phyloP scores from a whole-genome alignment of 2,329 filamentous ascomycete species.

The Pyrenophora seminiperda region DNA sequence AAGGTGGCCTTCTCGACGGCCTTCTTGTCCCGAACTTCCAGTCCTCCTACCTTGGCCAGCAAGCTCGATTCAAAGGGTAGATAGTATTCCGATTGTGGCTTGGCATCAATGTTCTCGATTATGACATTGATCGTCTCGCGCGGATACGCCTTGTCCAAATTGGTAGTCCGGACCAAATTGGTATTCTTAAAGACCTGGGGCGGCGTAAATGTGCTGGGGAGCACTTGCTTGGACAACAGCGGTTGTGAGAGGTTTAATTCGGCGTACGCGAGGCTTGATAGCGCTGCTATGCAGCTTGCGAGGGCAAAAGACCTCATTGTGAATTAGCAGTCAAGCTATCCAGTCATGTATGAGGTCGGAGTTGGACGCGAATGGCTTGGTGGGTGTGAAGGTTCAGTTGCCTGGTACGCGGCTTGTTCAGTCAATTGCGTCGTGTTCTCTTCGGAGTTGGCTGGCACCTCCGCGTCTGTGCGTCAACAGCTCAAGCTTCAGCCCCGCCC shows the following conservation, averaged over 20 bases:
- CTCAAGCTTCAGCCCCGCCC: slow-evolving; percentile 22
- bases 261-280: slow-evolving; percentile 64
- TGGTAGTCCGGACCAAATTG: slow-evolving; percentile 88
- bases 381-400: slow-evolving; percentile 18
- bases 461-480: slow-evolving; percentile 26
- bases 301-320: slow-evolving; percentile 50
- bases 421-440: slow-evolving; percentile 47
- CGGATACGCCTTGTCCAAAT: slow-evolving; percentile 89
- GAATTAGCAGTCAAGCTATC: slow-evolving; percentile 36
- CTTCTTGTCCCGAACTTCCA: slow-evolving; percentile 95
- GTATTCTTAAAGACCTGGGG: slow-evolving; percentile 91
- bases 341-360: slow-evolving; percentile 39
- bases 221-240: slow-evolving; percentile 56
- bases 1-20: slow-evolving; percentile 71
- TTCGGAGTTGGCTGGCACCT: slow-evolving; percentile 35
- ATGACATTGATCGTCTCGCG: slow-evolving; percentile 93
- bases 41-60: slow-evolving; percentile 76
- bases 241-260: slow-evolving; percentile 66
- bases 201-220: slow-evolving; percentile 70
- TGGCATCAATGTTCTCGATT: slow-evolving; percentile 81
- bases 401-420: slow-evolving; percentile 32
- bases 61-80: slow-evolving; percentile 80
- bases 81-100: slow-evolving; percentile 88
- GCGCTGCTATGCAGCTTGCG: slow-evolving; percentile 57
- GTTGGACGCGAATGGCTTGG: slow-evolving; percentile 13